These are phyloP conservation scores for Collybia sp. DNA, from an alignment of 768 basidiomycete genomes.

Conservation along the genomic window DNA sequence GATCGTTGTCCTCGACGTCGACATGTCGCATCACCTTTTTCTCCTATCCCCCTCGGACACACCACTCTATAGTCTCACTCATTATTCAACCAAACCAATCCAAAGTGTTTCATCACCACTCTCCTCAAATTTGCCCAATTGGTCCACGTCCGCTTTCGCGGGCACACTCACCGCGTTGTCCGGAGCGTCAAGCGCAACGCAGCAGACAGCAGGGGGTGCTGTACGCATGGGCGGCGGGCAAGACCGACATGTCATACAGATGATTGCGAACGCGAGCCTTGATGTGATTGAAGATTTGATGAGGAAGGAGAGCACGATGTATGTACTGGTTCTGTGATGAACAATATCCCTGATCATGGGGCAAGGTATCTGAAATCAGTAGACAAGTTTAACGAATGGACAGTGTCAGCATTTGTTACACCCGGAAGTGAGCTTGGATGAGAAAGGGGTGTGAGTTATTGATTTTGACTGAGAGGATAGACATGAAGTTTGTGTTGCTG, in stretches of 20 bases:
- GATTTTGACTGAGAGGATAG: slow-evolving; percentile 38
- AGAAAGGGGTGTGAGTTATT: background rate
- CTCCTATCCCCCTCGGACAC: slow-evolving; percentile 83
- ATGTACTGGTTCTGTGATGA: slow-evolving; percentile 10
- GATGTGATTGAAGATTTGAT: slow-evolving; percentile 94
- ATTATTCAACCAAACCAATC: slow-evolving; percentile 74
- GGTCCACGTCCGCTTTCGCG: slow-evolving; percentile 90
- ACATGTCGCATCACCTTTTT: slow-evolving; percentile 86
- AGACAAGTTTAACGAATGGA: slow-evolving; percentile 99
- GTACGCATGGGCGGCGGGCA: slow-evolving; percentile 75
- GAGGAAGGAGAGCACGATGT: slow-evolving; percentile 79
- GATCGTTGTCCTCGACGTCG: background rate
- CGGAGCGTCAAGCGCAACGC: slow-evolving; percentile 74
- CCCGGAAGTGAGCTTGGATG: slow-evolving; percentile 73
- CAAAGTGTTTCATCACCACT: slow-evolving; percentile 59
- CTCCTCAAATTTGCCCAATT: slow-evolving; percentile 79
- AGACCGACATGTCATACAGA: slow-evolving; percentile 94
- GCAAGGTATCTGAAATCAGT: slow-evolving; percentile 90
- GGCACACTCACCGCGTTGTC: slow-evolving; percentile 85
- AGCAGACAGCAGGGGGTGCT: slow-evolving; percentile 60
- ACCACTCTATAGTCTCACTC: slow-evolving; percentile 79
- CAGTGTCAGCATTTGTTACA: slow-evolving; percentile 92
- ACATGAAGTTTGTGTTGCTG: slow-evolving; percentile 91
- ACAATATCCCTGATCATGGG: slow-evolving; percentile 10
- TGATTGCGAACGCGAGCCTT: slow-evolving; percentile 96